Percentiles rank a stretch among this genome's conserved stretches.
These are phyloP conservation scores for Chalciporus piperatus DNA, from an alignment of 768 basidiomycete genomes.

Conservation along the genomic window DNA sequence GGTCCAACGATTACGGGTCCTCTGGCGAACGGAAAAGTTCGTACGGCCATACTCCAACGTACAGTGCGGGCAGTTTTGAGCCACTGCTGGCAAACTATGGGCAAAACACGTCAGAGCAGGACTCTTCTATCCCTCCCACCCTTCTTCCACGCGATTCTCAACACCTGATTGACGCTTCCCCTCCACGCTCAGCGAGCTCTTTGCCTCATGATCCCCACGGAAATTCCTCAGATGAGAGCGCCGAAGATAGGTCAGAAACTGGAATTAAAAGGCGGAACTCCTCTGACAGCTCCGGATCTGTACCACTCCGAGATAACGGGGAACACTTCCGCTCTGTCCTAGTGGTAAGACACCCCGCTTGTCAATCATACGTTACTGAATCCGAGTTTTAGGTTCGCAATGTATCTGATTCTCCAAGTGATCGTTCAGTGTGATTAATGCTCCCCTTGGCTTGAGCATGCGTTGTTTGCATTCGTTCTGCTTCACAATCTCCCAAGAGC, in stretches of 20 bases:
- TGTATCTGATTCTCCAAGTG: slow-evolving; percentile 44
- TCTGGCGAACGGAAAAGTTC: slow-evolving; percentile 31
- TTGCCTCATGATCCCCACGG: slow-evolving; percentile 1
- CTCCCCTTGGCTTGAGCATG: slow-evolving; percentile 1
- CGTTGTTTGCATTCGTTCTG: slow-evolving; percentile 5
- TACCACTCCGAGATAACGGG: slow-evolving; percentile 44
- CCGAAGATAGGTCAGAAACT: slow-evolving; percentile 23
- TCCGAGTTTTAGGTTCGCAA: slow-evolving; percentile 49
- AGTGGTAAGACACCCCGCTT: slow-evolving; percentile 37
- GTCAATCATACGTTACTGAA: slow-evolving; percentile 9
- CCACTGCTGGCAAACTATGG: slow-evolving; percentile 51
- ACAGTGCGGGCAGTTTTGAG: slow-evolving; percentile 58
- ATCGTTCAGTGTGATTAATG: slow-evolving; percentile 23
- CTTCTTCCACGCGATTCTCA: slow-evolving; percentile 8
- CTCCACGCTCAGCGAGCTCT: slow-evolving; percentile 1
- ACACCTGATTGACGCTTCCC: slow-evolving; percentile 2
- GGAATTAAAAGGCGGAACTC: slow-evolving; percentile 21
- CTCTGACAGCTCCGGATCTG: slow-evolving; percentile 18
- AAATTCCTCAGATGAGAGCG: slow-evolving; percentile 23
- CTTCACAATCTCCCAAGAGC: slow-evolving; percentile 1
- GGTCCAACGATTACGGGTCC: slow-evolving; percentile 24
- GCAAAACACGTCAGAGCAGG: slow-evolving; percentile 25
- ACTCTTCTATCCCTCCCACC: slow-evolving; percentile 19
- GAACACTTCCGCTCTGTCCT: slow-evolving; percentile 57
- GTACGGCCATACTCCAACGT: slow-evolving; percentile 43